A percentile compares a stretch with the other conserved stretches of the same genome.
phyloP scores from a whole-genome alignment of 495 filamentous ascomycete genomes.

The Pyronema omphalodes region DNA sequence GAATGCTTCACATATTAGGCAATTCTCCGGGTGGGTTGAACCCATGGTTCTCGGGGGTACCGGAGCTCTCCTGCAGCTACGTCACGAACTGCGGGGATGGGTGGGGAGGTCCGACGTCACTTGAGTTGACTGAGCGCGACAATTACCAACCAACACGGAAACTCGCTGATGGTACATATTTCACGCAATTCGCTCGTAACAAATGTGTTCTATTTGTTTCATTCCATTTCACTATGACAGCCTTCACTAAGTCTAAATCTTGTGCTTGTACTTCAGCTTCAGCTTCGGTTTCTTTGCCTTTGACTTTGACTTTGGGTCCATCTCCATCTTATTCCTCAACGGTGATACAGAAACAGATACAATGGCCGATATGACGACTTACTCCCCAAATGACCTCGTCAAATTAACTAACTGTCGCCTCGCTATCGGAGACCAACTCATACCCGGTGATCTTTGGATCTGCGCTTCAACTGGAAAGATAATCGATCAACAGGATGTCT shows the following conservation, averaged over 20 bases:
- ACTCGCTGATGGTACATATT: too few species aligned
- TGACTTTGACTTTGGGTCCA: too few species aligned
- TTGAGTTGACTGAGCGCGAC: too few species aligned
- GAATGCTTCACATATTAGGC: too few species aligned
- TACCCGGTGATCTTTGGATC: constrained; percentile 56
- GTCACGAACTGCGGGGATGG: too few species aligned
- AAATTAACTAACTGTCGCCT: constrained; percentile 72
- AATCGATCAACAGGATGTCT: constrained; percentile 50
- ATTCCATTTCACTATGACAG: not conserved
- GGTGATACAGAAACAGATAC: not conserved
- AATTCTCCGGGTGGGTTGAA: too few species aligned
- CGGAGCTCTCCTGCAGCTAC: too few species aligned
- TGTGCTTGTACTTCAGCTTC: not conserved
- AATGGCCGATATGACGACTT: not conserved
- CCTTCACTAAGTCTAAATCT: not conserved
- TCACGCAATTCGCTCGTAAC: not conserved
- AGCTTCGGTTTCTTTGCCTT: not conserved
- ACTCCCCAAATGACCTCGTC: constrained; percentile 25
- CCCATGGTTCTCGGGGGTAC: too few species aligned
- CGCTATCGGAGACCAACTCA: constrained; percentile 40
- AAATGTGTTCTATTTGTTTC: not conserved
- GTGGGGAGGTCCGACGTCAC: too few species aligned
- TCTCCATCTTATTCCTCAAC: too few species aligned
- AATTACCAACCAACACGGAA: too few species aligned
- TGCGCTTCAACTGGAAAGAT: constrained; percentile 58